Evolutionary conservation across 495 filamentous ascomycete species (phyloP).

Genomic region (Margaritispora aquatica): DNA sequence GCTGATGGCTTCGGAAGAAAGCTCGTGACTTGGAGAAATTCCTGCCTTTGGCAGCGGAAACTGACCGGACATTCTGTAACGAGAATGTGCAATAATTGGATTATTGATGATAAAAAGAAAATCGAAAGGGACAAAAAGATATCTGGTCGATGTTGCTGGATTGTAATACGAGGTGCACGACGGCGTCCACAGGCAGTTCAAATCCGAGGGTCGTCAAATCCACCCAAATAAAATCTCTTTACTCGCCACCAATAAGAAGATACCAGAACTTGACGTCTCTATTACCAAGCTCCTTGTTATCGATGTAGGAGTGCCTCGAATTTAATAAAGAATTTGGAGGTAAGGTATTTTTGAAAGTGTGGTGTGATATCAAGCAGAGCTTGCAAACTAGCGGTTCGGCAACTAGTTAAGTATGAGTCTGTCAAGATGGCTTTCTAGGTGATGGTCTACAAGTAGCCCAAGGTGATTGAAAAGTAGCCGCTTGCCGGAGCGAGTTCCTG

Average conservation of each 20-base stretch:
- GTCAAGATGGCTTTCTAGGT: not conserved
- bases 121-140: too few species aligned
- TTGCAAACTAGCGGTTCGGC: not conserved
- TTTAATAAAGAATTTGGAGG: too few species aligned
- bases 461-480: not conserved
- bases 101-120: too few species aligned
- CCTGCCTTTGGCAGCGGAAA: not conserved
- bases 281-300: constrained; percentile 2
- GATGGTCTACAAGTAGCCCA: too few species aligned
- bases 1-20: constrained; percentile 11
- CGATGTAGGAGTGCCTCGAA: too few species aligned
- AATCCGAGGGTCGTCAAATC: not conserved
- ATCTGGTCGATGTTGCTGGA: not conserved
- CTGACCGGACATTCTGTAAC: constrained; percentile 14
- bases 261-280: not conserved
- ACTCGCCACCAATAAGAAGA: constrained; percentile 18
- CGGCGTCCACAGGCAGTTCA: not conserved
- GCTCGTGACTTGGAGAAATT: not conserved
- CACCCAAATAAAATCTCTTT: not conserved
- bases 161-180: too few species aligned
- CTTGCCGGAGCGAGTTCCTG: not conserved
- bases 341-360: not conserved
- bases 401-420: not conserved
- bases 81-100: not conserved
- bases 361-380: not conserved